phyloP scores from a whole-genome alignment of 345 rosid species.

The Populus pruinosa region DNA sequence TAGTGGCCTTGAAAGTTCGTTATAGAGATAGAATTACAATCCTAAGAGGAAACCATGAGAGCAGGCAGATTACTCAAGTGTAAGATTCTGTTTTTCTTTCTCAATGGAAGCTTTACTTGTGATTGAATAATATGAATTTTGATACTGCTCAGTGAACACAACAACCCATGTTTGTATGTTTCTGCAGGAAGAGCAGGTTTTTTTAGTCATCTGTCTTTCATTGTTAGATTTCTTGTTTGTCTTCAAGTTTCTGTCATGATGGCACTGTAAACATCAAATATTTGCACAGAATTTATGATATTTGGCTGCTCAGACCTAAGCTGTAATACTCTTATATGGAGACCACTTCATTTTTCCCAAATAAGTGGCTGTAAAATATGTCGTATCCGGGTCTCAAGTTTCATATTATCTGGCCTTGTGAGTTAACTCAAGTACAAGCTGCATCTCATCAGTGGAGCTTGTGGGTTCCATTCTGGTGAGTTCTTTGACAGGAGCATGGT shows the following conservation, averaged over 20 bases:
- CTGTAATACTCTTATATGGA: neutral
- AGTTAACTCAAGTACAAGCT: neutral
- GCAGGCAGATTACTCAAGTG: constrained; percentile 99
- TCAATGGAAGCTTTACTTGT: neutral
- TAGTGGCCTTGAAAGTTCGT: constrained; percentile 95
- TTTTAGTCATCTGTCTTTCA: neutral
- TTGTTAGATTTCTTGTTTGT: neutral
- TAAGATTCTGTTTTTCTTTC: constrained; percentile 37
- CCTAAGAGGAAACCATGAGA: constrained; percentile 95
- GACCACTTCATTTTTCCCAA: neutral
- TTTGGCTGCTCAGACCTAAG: neutral
- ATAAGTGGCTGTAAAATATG: neutral
- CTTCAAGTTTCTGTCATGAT: neutral
- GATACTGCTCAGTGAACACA: neutral
- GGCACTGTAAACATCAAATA: neutral
- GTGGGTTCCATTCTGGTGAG: neutral
- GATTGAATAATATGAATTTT: neutral
- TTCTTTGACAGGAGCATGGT: neutral
- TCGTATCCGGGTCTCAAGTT: neutral
- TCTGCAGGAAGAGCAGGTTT: neutral
- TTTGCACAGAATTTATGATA: neutral
- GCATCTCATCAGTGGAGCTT: neutral
- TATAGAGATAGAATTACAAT: constrained; percentile 95
- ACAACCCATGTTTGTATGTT: neutral
- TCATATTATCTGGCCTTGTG: neutral